A percentile compares a stretch with the other conserved stretches of the same genome.
These are phyloP conservation scores for Cryptococcus sp. DNA, from an alignment of 1,284 basidiomycete genomes.

Conservation along the genomic window DNA sequence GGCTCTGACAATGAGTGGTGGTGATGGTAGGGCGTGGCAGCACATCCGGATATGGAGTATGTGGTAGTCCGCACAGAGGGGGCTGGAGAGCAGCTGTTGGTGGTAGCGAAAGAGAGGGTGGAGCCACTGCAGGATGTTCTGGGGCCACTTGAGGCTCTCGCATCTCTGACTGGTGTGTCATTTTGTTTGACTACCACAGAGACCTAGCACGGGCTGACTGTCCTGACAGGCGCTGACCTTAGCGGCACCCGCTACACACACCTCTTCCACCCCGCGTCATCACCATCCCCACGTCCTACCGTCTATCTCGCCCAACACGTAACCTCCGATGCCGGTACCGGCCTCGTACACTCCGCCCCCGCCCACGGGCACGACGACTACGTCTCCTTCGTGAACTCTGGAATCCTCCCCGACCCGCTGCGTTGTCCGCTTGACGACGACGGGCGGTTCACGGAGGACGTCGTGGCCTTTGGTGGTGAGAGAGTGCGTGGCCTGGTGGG, in stretches of 20 bases:
- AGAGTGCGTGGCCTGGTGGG: slow-evolving; percentile 54
- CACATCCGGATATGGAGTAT: slow-evolving; percentile 72
- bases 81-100: slow-evolving; percentile 48
- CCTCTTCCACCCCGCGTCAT: slow-evolving; percentile 58
- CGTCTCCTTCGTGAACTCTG: slow-evolving; percentile 58
- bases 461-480: slow-evolving; percentile 54
- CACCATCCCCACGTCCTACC: slow-evolving; percentile 54
- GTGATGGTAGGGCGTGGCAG: slow-evolving; percentile 70
- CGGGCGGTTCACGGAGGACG: slow-evolving; percentile 66
- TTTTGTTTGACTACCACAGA: background rate
- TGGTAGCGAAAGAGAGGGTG: slow-evolving; percentile 71
- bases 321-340: slow-evolving; percentile 84
- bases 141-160: slow-evolving; percentile 56
- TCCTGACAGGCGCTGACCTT: slow-evolving; percentile 59
- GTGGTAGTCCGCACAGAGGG: slow-evolving; percentile 55
- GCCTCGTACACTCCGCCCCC: slow-evolving; percentile 92
- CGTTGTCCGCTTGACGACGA: slow-evolving; percentile 75
- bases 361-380: slow-evolving; percentile 96
- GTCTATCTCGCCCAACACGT: slow-evolving; percentile 64
- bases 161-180: slow-evolving; percentile 56
- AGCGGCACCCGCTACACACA: slow-evolving; percentile 65
- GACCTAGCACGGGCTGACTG: background rate
- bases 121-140: slow-evolving; percentile 56
- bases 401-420: slow-evolving; percentile 42
- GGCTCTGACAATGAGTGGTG: background rate